Conservation (phyloP, 768 basidiomycete species). For the Pisolithus orientalis region DNA sequence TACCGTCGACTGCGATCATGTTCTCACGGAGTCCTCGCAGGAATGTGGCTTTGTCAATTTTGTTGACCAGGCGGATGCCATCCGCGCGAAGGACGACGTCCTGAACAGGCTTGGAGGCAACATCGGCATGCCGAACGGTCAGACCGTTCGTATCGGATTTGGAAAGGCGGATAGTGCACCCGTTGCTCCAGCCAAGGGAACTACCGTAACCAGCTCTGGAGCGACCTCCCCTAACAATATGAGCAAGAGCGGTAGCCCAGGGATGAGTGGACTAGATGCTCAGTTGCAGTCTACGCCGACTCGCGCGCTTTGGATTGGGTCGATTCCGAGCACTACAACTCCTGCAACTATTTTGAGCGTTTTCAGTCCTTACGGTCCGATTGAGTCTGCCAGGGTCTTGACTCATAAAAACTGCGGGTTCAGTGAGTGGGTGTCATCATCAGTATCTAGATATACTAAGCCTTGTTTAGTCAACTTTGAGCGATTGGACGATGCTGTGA, state of each 20-base stretch:
- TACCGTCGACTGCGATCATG: not conserved
- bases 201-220: slow-evolving; percentile 52
- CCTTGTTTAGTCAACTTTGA: slow-evolving; percentile 81
- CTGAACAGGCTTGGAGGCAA: slow-evolving; percentile 91
- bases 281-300: slow-evolving; percentile 90
- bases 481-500: slow-evolving; percentile 91
- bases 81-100: slow-evolving; percentile 96
- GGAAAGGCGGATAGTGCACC: slow-evolving; percentile 98
- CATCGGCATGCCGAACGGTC: slow-evolving; percentile 91
- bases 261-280: slow-evolving; percentile 68
- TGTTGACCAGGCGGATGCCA: slow-evolving; percentile 91
- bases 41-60: slow-evolving; percentile 99
- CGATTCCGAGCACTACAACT: slow-evolving; percentile 91
- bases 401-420: slow-evolving; percentile 98
- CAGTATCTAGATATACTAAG: slow-evolving; percentile 6
- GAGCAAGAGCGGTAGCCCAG: slow-evolving; percentile 47
- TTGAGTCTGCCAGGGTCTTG: slow-evolving; percentile 92
- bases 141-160: slow-evolving; percentile 95
- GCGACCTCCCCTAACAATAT: slow-evolving; percentile 55
- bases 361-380: slow-evolving; percentile 95
- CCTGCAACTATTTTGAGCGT: slow-evolving; percentile 92
- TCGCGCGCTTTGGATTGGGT: slow-evolving; percentile 95
- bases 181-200: slow-evolving; percentile 78
- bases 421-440: slow-evolving; percentile 40
- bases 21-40: slow-evolving; percentile 37